A percentile compares a stretch with the other conserved stretches of the same genome.
Evolutionary conservation across 129 eudicot genomes (phyloP).

Genomic region (Helichrysum umbraculigerum): DNA sequence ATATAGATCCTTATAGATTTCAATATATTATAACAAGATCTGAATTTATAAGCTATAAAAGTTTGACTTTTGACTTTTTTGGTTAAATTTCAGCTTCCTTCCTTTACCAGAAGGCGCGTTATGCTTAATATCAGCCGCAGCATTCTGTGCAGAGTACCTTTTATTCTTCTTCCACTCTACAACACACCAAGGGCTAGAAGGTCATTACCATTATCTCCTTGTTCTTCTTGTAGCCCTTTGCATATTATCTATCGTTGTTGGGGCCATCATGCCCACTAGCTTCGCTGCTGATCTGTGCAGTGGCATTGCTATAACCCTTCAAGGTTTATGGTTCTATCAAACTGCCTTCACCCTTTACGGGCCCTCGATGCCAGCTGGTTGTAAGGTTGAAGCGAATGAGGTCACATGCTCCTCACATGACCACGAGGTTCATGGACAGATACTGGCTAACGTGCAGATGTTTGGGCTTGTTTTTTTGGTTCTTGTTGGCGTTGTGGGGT

Average conservation of each 20-base stretch:
- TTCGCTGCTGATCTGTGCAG: slow-evolving; percentile 69
- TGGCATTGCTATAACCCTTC: slow-evolving; percentile 77
- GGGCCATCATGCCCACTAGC: slow-evolving; percentile 77
- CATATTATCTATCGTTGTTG: slow-evolving; percentile 53
- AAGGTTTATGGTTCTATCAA: slow-evolving; percentile 94
- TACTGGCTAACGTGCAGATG: slow-evolving; percentile 84
- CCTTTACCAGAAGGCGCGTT: slow-evolving; percentile 80
- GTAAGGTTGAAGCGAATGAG: slow-evolving; percentile 44
- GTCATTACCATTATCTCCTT: slow-evolving; percentile 82
- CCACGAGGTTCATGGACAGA: slow-evolving; percentile 58
- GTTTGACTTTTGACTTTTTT: slow-evolving; percentile 16
- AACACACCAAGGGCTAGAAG: slow-evolving; percentile 87
- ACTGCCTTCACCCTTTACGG: slow-evolving; percentile 91
- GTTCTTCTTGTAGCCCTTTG: slow-evolving; percentile 77
- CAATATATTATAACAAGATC: background rate
- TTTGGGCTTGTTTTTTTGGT: slow-evolving; percentile 63
- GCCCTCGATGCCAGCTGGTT: slow-evolving; percentile 86
- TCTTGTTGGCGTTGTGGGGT: slow-evolving; percentile 54
- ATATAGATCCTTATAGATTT: slow-evolving; percentile 1
- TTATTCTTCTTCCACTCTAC: slow-evolving; percentile 88
- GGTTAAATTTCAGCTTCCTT: slow-evolving; percentile 57
- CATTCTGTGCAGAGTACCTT: slow-evolving; percentile 82
- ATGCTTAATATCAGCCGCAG: slow-evolving; percentile 75
- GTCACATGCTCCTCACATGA: slow-evolving; percentile 50
- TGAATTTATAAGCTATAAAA: background rate